A percentile compares a stretch with the other conserved stretches of the same genome.
phyloP scores from a whole-genome alignment of 2,329 filamentous ascomycete genomes.

The Calonectria honghensis region DNA sequence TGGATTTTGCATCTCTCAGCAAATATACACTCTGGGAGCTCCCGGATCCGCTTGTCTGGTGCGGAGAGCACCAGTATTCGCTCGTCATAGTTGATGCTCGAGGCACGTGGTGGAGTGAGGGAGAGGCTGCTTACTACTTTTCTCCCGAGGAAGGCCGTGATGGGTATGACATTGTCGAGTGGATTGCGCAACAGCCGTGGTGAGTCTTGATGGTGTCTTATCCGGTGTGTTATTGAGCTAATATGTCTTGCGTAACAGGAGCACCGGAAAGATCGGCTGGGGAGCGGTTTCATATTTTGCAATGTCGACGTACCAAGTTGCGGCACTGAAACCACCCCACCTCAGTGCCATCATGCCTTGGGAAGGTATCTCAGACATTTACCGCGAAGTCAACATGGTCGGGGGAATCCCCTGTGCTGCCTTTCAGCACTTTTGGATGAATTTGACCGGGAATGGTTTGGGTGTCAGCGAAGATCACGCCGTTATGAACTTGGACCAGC shows the following conservation, averaged over 20 bases:
- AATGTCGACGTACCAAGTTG: slow-evolving; percentile 21
- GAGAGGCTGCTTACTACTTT: slow-evolving; percentile 11
- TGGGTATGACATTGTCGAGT: slow-evolving; percentile 30
- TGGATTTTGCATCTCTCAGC: slow-evolving; percentile 14
- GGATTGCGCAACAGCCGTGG: slow-evolving; percentile 18
- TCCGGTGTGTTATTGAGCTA: neutral
- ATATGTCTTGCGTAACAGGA: neutral
- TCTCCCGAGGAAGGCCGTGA: slow-evolving; percentile 23
- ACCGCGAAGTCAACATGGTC: slow-evolving; percentile 20
- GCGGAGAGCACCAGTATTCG: slow-evolving; percentile 9
- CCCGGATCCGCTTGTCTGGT: slow-evolving; percentile 17
- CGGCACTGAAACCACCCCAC: slow-evolving; percentile 19
- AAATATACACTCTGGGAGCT: slow-evolving; percentile 20
- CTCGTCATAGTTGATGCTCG: slow-evolving; percentile 2
- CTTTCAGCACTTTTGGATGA: slow-evolving; percentile 40
- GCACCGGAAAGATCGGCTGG: slow-evolving; percentile 18
- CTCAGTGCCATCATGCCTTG: slow-evolving; percentile 22
- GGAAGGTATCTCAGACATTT: slow-evolving; percentile 11
- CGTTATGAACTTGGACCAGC: slow-evolving; percentile 24
- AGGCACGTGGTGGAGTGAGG: slow-evolving; percentile 19
- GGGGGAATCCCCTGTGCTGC: slow-evolving; percentile 35
- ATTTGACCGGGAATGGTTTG: slow-evolving; percentile 38
- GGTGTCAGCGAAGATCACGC: slow-evolving; percentile 29
- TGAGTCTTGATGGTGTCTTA: neutral
- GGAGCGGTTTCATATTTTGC: slow-evolving; percentile 19